Base-by-base conservation (phyloP, 495 filamentous ascomycete species). In the Penicillium arizonense region DNA sequence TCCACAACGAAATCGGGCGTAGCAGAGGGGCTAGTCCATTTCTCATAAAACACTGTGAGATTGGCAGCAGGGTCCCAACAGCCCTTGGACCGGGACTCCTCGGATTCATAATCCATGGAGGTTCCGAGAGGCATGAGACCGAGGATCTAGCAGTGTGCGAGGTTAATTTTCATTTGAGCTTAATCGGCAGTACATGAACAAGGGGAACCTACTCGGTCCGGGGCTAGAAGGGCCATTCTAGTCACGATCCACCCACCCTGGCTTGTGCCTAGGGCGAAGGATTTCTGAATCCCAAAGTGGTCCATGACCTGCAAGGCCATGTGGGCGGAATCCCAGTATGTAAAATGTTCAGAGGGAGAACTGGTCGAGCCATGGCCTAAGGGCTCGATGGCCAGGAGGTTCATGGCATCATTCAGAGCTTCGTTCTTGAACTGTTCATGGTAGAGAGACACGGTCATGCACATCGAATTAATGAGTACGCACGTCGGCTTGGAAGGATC, bases 181-280 rank as follows among this genome's bases (percentile, higher is more conserved):
- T 24, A 23, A 23, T 30, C 37, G 44, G 52, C 32, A 48, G 48
- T 18, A 21, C 13, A 36, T 45, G n/a, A 30, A 47, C 11, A 18
- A 16, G 39, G 39, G 20, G 3, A 21, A 63, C 56, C 6, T 61
- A 82, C 77, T 67, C 64, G 78, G 20, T 85, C 79, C 0, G 84
- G 84, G 7, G 77, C 79, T 44, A 87, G 53, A 39, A 87, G 52
- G 0, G 81, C 84, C 83, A 87, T 87, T 12, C 83, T 61, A 4
- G 73, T 69, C 0, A 77, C 80, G 21, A 87, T 80, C 82, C 82
- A 87, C 2, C 82, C 83, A 0, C 85, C 85, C 62, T 87, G 84
- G 54, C 80, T 84, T 1, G 83, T 85, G 11, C 85, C 84, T 6
- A 87, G 64, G 0, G 72, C 77, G 59, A 83, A 87, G 1, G 78